Conservation (phyloP, 208 protist genomes). For the Trichomonas tenax region DNA sequence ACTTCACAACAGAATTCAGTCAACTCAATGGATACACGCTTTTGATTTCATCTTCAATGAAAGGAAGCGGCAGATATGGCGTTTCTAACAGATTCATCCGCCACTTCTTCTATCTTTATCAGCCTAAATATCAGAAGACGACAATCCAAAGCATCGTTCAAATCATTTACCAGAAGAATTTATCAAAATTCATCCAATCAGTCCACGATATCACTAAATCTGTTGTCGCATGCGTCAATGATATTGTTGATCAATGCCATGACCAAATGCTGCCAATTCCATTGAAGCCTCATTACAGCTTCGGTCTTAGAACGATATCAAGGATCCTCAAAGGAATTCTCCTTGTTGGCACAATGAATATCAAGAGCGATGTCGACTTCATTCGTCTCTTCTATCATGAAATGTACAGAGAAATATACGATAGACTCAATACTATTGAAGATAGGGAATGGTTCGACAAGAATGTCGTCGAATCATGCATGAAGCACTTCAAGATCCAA, state of each 20-base stretch:
- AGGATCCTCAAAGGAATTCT: conserved; percentile 54
- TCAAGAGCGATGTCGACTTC: conserved; percentile 40
- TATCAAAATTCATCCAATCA: conserved; percentile 38
- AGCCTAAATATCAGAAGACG: not conserved
- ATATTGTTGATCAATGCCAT: conserved; percentile 37
- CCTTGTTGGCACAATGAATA: conserved; percentile 6
- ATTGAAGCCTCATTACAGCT: conserved; percentile 87
- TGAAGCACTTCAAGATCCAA: conserved; percentile 30
- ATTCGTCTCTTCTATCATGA: conserved; percentile 78
- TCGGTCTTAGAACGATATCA: conserved; percentile 85
- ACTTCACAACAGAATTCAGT: conserved; percentile 74
- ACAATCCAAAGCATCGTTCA: conserved; percentile 45
- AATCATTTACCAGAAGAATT: conserved; percentile 35
- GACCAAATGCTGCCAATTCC: conserved; percentile 71
- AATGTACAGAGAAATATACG: conserved; percentile 75
- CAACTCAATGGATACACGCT: conserved; percentile 71
- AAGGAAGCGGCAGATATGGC: conserved; percentile 75
- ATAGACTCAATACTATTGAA: conserved; percentile 70
- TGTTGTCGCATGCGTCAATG: conserved; percentile 33
- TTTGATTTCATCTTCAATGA: conserved; percentile 80
- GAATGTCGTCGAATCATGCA: not conserved
- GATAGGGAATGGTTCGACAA: conserved; percentile 65
- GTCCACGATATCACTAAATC: conserved; percentile 50
- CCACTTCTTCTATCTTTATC: conserved; percentile 75
- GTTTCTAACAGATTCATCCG: conserved; percentile 83